Evolutionary conservation across 495 filamentous ascomycete genomes (phyloP).

Genomic region (Neurospora pannonica): DNA sequence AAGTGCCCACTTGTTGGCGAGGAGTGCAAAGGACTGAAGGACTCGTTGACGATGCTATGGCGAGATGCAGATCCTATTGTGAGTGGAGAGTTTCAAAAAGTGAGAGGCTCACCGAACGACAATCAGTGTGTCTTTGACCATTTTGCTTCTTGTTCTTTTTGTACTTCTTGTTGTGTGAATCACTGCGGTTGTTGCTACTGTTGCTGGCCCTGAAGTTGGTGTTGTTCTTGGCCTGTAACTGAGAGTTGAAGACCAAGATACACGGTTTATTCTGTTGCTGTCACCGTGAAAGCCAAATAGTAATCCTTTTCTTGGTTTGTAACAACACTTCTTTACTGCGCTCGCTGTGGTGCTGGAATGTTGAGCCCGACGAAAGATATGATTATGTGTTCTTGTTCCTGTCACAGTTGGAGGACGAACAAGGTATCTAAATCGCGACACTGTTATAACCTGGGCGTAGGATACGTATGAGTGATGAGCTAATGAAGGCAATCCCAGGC

Average conservation of each 20-base stretch:
- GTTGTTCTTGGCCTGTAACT: not conserved
- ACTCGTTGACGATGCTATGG: too few species aligned
- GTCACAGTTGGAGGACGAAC: not conserved
- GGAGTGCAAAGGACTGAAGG: too few species aligned
- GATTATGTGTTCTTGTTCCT: not conserved
- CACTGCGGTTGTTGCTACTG: not conserved
- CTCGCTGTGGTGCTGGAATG: not conserved
- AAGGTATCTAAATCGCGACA: not conserved
- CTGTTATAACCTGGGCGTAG: not conserved
- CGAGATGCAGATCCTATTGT: not conserved
- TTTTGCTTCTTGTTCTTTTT: not conserved
- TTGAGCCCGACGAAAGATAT: not conserved
- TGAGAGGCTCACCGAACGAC: slow-evolving; percentile 3
- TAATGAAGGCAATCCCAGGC: not conserved
- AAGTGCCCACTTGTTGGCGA: too few species aligned
- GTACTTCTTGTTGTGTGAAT: not conserved
- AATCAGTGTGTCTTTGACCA: slow-evolving; percentile 7
- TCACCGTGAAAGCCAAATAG: not conserved
- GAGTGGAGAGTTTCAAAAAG: not conserved
- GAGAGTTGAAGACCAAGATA: not conserved
- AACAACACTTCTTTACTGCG: not conserved
- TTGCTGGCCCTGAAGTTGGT: not conserved
- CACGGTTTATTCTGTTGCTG: not conserved
- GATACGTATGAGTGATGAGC: not conserved
- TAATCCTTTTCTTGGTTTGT: not conserved